phyloP scores from a whole-genome alignment of 108 stramenopile species.

The Cyclostephanos invisitatus region DNA sequence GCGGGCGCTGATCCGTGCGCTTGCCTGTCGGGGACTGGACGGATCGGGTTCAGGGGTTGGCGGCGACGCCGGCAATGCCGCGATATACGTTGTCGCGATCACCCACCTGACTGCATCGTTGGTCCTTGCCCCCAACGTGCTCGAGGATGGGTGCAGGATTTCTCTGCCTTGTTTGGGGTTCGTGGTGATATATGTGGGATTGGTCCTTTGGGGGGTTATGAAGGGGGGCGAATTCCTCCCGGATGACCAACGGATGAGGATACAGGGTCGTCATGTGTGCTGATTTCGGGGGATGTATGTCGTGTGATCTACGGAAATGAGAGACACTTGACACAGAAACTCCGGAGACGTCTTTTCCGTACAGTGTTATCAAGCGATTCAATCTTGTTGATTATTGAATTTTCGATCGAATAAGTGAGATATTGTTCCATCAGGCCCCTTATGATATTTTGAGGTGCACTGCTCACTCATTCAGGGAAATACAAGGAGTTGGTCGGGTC shows the following conservation, averaged over 20 bases:
- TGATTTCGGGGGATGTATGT: background rate
- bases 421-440: no score
- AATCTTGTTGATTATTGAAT: no score
- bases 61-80: conserved; percentile 42
- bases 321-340: no score
- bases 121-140: conserved; percentile 34
- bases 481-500: no score
- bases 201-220: conserved; percentile 17
- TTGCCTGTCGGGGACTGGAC: conserved; percentile 16
- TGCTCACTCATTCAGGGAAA: no score
- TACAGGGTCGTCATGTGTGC: conserved; percentile 33
- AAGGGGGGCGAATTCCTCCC: conserved; percentile 38
- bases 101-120: conserved; percentile 41
- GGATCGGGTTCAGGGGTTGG: background rate
- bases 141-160: conserved; percentile 45
- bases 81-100: conserved; percentile 21
- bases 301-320: no score
- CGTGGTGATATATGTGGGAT: conserved; percentile 28
- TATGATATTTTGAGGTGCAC: no score
- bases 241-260: conserved; percentile 44
- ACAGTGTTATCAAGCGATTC: no score
- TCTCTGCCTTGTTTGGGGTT: conserved; percentile 41
- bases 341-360: no score
- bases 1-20: background rate
- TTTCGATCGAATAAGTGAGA: no score